Percentiles rank a stretch among this genome's conserved stretches.
phyloP scores from a whole-genome alignment of 306 rosid genomes.

The Rosa lucieae region DNA sequence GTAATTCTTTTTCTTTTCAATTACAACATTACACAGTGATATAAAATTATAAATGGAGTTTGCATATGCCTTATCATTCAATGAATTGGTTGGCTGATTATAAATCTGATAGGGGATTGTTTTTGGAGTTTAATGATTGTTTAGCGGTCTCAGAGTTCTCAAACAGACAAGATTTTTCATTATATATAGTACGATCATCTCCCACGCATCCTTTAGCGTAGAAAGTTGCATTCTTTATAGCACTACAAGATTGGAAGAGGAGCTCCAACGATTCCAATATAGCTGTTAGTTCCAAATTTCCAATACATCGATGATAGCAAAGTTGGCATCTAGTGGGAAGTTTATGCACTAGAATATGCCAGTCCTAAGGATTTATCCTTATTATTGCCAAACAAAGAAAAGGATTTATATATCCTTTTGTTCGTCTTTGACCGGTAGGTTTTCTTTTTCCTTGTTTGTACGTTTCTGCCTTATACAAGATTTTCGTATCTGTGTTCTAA shows the following conservation, averaged over 20 bases:
- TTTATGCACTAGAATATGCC: background rate
- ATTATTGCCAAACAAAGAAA: no score
- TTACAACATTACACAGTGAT: no score
- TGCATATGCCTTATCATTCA: background rate
- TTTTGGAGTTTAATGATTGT: no score
- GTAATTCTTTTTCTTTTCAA: background rate
- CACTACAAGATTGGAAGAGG: no score
- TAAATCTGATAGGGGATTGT: background rate
- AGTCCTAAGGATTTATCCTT: background rate
- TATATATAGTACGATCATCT: background rate
- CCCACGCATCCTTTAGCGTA: background rate
- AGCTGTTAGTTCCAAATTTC: background rate
- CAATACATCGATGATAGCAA: background rate
- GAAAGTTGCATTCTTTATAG: no score
- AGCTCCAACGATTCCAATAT: no score
- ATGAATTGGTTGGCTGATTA: background rate
- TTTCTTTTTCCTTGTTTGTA: background rate
- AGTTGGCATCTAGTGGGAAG: background rate
- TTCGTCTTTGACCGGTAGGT: background rate
- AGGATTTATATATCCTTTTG: background rate
- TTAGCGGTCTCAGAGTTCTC: background rate
- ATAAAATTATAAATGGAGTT: background rate
- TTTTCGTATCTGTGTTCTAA: background rate
- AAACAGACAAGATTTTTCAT: no score
- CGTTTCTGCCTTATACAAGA: background rate